Evolutionary conservation across 352 stramenopile genomes (phyloP), one percentile per base, ranked within the genome.

Genomic region (Phytophthora rubi): DNA sequence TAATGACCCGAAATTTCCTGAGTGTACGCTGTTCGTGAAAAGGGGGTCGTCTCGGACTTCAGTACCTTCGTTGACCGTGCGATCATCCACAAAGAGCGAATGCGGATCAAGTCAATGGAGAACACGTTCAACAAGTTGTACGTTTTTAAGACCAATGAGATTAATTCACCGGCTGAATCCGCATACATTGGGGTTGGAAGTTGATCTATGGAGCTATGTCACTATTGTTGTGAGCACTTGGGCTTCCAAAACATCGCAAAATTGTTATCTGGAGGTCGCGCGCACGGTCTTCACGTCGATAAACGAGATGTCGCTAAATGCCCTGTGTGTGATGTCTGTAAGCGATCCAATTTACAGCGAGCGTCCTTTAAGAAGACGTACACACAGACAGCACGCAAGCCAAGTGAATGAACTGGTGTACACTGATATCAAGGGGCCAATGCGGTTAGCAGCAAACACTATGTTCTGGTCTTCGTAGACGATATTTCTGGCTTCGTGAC

Each of bases 391-490:
- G 8, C 53, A 70, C 15, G 54, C 54, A 21, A 59, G 53, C 6
- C n/a, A 42, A 42, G 10, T 62, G 1, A 70, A 70, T n/a, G 48
- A 70, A 16, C 37, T 64, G 6, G 28, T 53, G 9, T 66, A 16
- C 21, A 65, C 51, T 18, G 56, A 71, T 26, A 60, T 71, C 33
- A 65, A 59, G 15, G 64, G 64, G 6, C 37, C 56, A 15, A 65
- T 71, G 42, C 37, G 3, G 51, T 71, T 39, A 47, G 51, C 13
- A 0, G 15, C 0, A 56, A 61, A 8, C 39, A 16, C 7, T 66
- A 71, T n/a, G 57, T 62, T 2, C 6, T 71, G 0, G 2, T 65
- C 1, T 71, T 71, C 23, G 64, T 66, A 3, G 56, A 71, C 13
- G 64, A 53, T 44, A 57, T 53, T 5, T 57, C 56, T 0, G 49